Evolutionary conservation across 2,329 filamentous ascomycete genomes (phyloP).

Genomic region (Ophiognomonia clavigignenti-juglandacearum): DNA sequence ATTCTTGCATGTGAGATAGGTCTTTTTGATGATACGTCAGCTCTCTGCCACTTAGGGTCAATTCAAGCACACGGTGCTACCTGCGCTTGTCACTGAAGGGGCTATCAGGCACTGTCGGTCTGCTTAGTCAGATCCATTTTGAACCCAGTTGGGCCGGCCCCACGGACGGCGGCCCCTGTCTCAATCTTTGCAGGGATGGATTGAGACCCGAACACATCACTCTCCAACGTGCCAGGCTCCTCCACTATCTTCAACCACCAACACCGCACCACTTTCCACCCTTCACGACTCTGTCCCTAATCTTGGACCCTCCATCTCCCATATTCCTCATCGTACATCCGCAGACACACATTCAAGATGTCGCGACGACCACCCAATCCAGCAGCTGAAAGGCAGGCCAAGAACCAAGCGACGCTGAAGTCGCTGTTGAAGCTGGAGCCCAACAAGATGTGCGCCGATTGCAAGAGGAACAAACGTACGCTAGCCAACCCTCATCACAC

Average conservation of each 20-base stretch:
- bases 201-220: neutral
- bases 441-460: conserved; percentile 97
- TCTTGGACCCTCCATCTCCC: too few relatives aligned
- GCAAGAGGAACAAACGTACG: conserved; percentile 97
- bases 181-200: neutral
- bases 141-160: too few relatives aligned
- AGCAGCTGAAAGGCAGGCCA: conserved; percentile 79
- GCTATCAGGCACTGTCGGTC: too few relatives aligned
- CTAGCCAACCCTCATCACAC: conserved; percentile 16
- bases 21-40: too few relatives aligned
- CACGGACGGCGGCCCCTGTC: too few relatives aligned
- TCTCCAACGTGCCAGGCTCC: neutral
- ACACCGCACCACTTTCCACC: neutral
- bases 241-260: neutral
- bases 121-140: too few relatives aligned
- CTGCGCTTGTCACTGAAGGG: too few relatives aligned
- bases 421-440: conserved; percentile 87
- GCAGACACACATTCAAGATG: conserved; percentile 44
- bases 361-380: conserved; percentile 74
- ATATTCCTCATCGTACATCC: neutral
- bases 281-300: too few relatives aligned
- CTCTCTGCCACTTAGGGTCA: too few relatives aligned
- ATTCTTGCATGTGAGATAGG: too few relatives aligned
- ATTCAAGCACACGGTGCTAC: too few relatives aligned
- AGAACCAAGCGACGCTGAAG: conserved; percentile 93